Evolutionary conservation across 2,329 filamentous ascomycete genomes (phyloP).

Genomic region (Pyrenophora seminiperda): DNA sequence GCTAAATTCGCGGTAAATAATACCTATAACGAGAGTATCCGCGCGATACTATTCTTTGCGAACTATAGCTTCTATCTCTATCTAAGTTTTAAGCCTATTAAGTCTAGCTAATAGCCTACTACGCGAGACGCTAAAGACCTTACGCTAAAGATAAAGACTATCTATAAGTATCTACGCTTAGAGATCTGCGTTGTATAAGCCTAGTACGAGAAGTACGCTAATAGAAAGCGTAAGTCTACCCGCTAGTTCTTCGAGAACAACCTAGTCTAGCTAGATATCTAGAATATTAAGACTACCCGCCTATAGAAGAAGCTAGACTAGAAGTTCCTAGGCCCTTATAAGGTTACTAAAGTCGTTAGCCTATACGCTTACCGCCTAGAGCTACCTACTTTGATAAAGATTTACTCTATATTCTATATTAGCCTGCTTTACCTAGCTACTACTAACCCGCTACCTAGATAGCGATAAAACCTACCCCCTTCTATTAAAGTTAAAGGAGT

Average conservation of each 20-base stretch:
- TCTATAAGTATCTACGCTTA: background rate
- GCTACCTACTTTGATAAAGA: background rate
- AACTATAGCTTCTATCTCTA: background rate
- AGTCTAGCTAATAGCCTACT: background rate
- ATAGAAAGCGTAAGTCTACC: background rate
- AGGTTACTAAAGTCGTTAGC: background rate
- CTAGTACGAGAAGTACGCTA: background rate
- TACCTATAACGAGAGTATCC: background rate
- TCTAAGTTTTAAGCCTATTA: background rate
- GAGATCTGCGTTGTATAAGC: no score
- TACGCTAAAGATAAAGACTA: background rate
- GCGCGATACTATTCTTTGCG: background rate
- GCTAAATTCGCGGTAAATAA: background rate
- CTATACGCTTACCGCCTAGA: background rate
- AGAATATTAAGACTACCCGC: background rate
- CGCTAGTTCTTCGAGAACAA: background rate
- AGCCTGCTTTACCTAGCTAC: background rate
- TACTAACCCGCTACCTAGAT: no score
- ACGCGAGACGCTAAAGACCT: background rate
- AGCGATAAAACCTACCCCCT: background rate
- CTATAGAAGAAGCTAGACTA: background rate
- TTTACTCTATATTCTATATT: background rate
- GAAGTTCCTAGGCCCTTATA: background rate
- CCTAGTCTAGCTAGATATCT: background rate
- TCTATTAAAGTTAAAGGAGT: background rate